phyloP scores from a whole-genome alignment of 345 rosid species.

The Gossypium turneri region DNA sequence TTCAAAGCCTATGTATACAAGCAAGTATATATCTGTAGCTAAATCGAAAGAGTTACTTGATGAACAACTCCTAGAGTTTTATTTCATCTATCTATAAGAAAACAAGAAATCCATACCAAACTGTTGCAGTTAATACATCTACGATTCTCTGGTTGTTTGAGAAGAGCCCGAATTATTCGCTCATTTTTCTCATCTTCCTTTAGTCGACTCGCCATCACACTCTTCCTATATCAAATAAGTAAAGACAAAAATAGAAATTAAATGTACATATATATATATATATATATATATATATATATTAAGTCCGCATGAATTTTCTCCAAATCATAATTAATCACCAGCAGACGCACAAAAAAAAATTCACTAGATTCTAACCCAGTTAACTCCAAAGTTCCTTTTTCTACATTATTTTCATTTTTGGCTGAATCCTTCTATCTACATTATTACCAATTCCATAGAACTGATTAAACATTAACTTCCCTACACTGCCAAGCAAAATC shows the following conservation, averaged over 20 bases:
- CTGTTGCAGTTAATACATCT: conserved; percentile 92
- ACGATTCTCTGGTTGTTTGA: conserved; percentile 79
- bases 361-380: background rate
- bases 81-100: background rate
- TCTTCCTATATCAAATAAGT: conserved; percentile 15
- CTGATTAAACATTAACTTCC: background rate
- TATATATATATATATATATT: background rate
- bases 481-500: background rate
- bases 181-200: conserved; percentile 94
- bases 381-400: background rate
- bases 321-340: conserved; percentile 5
- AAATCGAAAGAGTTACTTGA: background rate
- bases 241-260: background rate
- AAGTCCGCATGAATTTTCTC: background rate
- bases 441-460: background rate
- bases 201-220: conserved; percentile 56
- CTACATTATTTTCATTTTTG: background rate
- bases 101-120: conserved; percentile 45
- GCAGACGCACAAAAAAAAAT: background rate
- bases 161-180: conserved; percentile 73
- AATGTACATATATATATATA: too few species aligned
- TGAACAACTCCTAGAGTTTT: background rate
- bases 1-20: background rate
- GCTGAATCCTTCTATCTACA: background rate
- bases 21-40: background rate